A percentile compares a stretch with the other conserved stretches of the same genome.
Evolutionary conservation across 805 yeast genomes (phyloP).

Genomic region (Grigorovia yakushimaensis): DNA sequence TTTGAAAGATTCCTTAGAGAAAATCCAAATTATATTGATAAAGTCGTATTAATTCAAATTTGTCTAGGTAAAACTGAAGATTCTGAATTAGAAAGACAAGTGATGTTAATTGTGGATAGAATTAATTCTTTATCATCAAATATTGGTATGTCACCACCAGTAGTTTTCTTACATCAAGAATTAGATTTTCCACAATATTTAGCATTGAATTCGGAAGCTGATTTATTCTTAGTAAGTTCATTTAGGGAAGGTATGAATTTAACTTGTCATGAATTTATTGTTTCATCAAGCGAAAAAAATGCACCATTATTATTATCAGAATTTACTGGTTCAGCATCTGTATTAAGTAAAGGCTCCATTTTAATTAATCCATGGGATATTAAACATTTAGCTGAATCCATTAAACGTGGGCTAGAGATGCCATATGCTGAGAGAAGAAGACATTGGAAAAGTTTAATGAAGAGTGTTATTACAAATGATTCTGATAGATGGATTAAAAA

Average conservation of each 20-base stretch:
- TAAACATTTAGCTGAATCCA: slow-evolving; percentile 51
- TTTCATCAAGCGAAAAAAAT: slow-evolving; percentile 57
- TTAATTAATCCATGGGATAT: slow-evolving; percentile 89
- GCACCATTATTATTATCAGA: slow-evolving; percentile 84
- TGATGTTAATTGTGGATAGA: slow-evolving; percentile 69
- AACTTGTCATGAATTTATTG: slow-evolving; percentile 89
- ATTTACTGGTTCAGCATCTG: slow-evolving; percentile 87
- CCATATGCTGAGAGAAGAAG: slow-evolving; percentile 41
- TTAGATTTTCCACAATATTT: slow-evolving; percentile 82
- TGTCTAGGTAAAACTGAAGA: slow-evolving; percentile 54
- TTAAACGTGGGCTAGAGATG: slow-evolving; percentile 60
- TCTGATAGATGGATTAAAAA: slow-evolving; percentile 63
- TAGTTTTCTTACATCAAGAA: slow-evolving; percentile 79
- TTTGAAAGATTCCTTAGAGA: slow-evolving; percentile 67
- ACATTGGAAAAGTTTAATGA: slow-evolving; percentile 54
- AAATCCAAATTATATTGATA: slow-evolving; percentile 61
- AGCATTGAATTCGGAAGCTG: slow-evolving; percentile 80
- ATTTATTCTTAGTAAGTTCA: slow-evolving; percentile 76
- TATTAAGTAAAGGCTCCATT: slow-evolving; percentile 60
- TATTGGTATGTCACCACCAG: slow-evolving; percentile 71
- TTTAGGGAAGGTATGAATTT: slow-evolving; percentile 95
- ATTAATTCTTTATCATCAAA: slow-evolving; percentile 71
- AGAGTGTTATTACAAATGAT: slow-evolving; percentile 56
- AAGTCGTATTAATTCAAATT: slow-evolving; percentile 73
- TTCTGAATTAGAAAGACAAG: slow-evolving; percentile 58